These are phyloP conservation scores for Alternaria tenuissima DNA, from an alignment of 2,329 filamentous ascomycete genomes.

Conservation along the genomic window DNA sequence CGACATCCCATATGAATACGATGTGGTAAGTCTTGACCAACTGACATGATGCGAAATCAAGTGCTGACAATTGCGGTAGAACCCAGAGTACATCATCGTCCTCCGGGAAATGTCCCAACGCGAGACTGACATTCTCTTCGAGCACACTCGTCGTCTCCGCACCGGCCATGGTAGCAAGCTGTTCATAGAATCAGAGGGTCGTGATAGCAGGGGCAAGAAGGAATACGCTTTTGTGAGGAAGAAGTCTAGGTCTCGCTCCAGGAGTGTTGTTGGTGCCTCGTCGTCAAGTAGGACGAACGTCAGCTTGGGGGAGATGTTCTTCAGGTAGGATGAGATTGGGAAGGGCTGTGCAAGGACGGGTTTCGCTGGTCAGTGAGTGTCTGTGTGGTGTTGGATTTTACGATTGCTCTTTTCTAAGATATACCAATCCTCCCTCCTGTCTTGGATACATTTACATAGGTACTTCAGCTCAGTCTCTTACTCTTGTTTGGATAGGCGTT, in stretches of 20 bases:
- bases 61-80: slow-evolving; percentile 28
- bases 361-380: not conserved
- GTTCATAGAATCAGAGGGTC: slow-evolving; percentile 54
- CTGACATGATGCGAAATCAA: not conserved
- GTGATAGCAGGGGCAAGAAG: slow-evolving; percentile 48
- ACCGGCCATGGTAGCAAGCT: slow-evolving; percentile 40
- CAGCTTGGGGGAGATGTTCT: slow-evolving; percentile 46
- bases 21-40: slow-evolving; percentile 52
- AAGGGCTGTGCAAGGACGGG: not conserved
- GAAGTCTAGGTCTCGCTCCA: slow-evolving; percentile 41
- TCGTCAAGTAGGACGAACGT: slow-evolving; percentile 40
- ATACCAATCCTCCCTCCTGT: slow-evolving; percentile 11
- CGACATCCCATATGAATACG: slow-evolving; percentile 58
- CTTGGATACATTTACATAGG: not conserved
- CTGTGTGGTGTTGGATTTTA: not conserved
- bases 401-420: not conserved
- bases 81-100: slow-evolving; percentile 60
- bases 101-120: slow-evolving; percentile 58
- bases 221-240: slow-evolving; percentile 58
- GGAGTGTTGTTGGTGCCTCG: slow-evolving; percentile 41
- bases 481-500: not conserved
- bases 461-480: not conserved
- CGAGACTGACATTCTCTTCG: slow-evolving; percentile 60
- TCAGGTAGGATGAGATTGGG: slow-evolving; percentile 15
- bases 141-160: slow-evolving; percentile 58